These are phyloP conservation scores for Leccinum subtestaceum DNA, from an alignment of 768 basidiomycete species.

Conservation along the genomic window DNA sequence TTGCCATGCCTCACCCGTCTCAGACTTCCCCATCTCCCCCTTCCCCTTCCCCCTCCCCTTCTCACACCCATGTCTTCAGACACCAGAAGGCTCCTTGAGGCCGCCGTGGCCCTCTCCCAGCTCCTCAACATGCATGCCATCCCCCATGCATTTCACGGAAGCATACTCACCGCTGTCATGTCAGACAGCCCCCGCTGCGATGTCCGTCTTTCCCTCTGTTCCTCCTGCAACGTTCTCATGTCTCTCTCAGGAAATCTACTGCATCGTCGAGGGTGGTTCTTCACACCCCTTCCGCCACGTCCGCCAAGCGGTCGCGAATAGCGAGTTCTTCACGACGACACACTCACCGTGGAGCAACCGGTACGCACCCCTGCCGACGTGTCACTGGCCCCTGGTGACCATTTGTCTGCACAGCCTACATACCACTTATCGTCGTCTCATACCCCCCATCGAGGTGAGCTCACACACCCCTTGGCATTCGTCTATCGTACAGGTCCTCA, in stretches of 20 bases:
- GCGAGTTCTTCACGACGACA: constrained; percentile 60
- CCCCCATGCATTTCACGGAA: constrained; percentile 82
- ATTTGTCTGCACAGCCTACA: constrained; percentile 51
- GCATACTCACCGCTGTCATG: constrained; percentile 65
- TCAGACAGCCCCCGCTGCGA: constrained; percentile 63
- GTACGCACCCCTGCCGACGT: constrained; percentile 36
- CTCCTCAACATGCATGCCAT: constrained; percentile 55
- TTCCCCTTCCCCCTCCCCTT: constrained; percentile 18
- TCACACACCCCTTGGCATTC: neutral
- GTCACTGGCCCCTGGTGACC: constrained; percentile 10
- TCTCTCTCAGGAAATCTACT: constrained; percentile 69
- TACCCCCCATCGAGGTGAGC: constrained; percentile 73
- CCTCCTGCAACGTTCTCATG: constrained; percentile 7
- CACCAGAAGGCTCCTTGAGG: constrained; percentile 71
- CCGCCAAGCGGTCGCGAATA: constrained; percentile 68
- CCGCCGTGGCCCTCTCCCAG: constrained; percentile 70
- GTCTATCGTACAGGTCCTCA: neutral
- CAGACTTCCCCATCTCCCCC: constrained; percentile 29
- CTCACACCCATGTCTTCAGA: constrained; percentile 53
- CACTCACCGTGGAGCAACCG: constrained; percentile 87
- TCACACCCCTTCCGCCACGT: constrained; percentile 77
- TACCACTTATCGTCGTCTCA: constrained; percentile 69
- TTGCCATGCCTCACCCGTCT: constrained; percentile 46
- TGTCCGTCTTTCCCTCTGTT: constrained; percentile 40
- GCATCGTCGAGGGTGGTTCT: constrained; percentile 76